These are phyloP conservation scores for Davidsoniella australis DNA, from an alignment of 2,329 filamentous ascomycete genomes.

Conservation along the genomic window DNA sequence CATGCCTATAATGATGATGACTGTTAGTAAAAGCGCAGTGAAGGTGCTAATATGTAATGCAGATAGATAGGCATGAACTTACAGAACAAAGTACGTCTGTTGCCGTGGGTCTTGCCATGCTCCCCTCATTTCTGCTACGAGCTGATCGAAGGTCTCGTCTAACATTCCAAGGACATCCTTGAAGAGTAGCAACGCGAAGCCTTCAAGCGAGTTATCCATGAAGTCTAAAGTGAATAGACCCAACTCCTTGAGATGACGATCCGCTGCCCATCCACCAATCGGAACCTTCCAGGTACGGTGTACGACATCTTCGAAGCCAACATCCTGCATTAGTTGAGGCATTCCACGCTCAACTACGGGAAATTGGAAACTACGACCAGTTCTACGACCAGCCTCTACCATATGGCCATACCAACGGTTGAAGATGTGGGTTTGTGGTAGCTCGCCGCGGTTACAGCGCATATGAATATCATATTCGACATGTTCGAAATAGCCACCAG, in stretches of 20 bases:
- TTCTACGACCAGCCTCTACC: conserved; percentile 16
- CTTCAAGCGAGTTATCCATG: conserved; percentile 18
- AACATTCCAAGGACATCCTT: conserved; percentile 19
- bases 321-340: conserved; percentile 17
- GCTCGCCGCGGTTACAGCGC: conserved; percentile 4
- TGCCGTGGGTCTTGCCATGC: conserved; percentile 5
- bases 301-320: conserved; percentile 24
- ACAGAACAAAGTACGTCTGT: conserved; percentile 8
- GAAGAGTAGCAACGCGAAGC: conserved; percentile 17
- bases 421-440: conserved; percentile 16
- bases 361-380: conserved; percentile 17
- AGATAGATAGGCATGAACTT: not conserved
- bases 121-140: conserved; percentile 15
- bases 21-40: too few relatives aligned
- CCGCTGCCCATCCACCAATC: conserved; percentile 29
- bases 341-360: conserved; percentile 13
- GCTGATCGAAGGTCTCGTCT: conserved; percentile 16
- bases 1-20: not conserved
- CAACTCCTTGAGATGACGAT: conserved; percentile 26
- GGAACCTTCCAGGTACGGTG: conserved; percentile 26
- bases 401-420: conserved; percentile 18
- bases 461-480: conserved; percentile 16
- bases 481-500: conserved; percentile 20
- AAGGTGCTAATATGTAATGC: not conserved
- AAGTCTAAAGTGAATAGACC: conserved; percentile 20